Base-by-base conservation (phyloP, 2,329 filamentous ascomycete species). In the Aureobasidium sp. region DNA sequence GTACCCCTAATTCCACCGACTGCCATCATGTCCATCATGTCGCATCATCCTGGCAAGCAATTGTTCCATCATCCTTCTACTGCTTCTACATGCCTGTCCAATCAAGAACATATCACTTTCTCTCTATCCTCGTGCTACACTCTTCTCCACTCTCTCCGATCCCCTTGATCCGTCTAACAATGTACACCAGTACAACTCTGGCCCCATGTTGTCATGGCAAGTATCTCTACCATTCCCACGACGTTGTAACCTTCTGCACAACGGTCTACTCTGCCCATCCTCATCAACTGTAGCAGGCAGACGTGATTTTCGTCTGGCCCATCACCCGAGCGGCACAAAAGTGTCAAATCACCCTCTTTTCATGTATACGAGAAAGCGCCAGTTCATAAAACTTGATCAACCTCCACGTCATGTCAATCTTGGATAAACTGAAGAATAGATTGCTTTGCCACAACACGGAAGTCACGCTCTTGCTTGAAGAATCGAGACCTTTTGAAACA, bases 171-270 rank as follows among this genome's bases (percentile, higher is more conserved):
- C n/a, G 11, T 21, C 10, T n/a, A 29, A 19, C n/a, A 47, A 12
- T n/a, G n/a, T 32, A 30, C 5, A 22, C 27, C 45, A 34, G 22
- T 29, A 27, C 32, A 37, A 38, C 45, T 50, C 10, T 21, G 12
- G 7, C 25, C 34, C 22, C 45, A 3, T 34, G 45, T 50, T 30
- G 45, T 50, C 45, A 50, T 50, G 45, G 35, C 45, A 50, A 50
- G 45, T 39, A 50, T 38, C 32, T 39, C 34, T 30, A 27, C 11
- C 45, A 48, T 48, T 48, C 22, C 29, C 35, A 22, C 24, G 39
- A 30, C 45, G 45, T 39, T 39, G 11, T 16, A n/a, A 38, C 7
- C 35, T 25, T 39, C 35, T 21, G 3, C 24, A 29, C 17, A 50
- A 50, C 45, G 34, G 45, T 29, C 45, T 17, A 30, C 34, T 16